These are phyloP conservation scores for Orbilia ellipsospora DNA, from an alignment of 2,329 filamentous ascomycete species.

Conservation along the genomic window DNA sequence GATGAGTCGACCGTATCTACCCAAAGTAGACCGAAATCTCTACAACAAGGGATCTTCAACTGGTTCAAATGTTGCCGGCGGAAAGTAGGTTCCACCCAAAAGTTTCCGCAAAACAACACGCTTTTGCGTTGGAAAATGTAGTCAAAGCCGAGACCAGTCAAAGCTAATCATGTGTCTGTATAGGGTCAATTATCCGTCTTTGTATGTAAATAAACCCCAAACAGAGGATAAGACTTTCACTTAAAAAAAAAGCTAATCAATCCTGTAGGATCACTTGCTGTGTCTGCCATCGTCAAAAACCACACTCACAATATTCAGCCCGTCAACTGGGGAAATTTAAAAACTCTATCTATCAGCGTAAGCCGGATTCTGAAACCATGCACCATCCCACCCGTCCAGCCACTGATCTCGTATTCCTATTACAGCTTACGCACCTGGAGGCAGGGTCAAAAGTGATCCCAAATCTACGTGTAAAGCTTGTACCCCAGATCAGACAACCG, in stretches of 20 bases:
- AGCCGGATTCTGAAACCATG: slow-evolving; percentile 7
- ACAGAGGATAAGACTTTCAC: no score
- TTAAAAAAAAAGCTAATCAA: no score
- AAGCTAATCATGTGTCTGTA: neutral
- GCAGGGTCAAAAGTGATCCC: slow-evolving; percentile 34
- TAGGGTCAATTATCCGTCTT: slow-evolving; percentile 23
- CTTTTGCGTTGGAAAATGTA: slow-evolving; percentile 11
- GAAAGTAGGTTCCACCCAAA: slow-evolving; percentile 26
- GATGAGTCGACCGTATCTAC: slow-evolving; percentile 44
- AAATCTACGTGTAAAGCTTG: slow-evolving; percentile 61
- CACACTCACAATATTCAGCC: slow-evolving; percentile 55
- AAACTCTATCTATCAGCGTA: slow-evolving; percentile 44
- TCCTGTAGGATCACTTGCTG: slow-evolving; percentile 51
- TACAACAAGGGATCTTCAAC: slow-evolving; percentile 38
- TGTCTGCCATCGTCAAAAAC: slow-evolving; percentile 55
- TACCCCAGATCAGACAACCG: slow-evolving; percentile 63
- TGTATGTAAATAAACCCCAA: slow-evolving; percentile 10
- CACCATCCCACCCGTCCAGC: no score
- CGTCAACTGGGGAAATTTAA: slow-evolving; percentile 56
- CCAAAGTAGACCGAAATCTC: slow-evolving; percentile 43
- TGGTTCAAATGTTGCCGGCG: slow-evolving; percentile 30
- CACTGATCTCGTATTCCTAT: no score
- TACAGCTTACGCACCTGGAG: slow-evolving; percentile 50
- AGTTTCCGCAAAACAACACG: slow-evolving; percentile 22
- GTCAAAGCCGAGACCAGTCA: no score